Percentiles rank a stretch among this genome's conserved stretches.
phyloP scores from a whole-genome alignment of 1,139 yeast species.

The Yamadazyma trypodendri region DNA sequence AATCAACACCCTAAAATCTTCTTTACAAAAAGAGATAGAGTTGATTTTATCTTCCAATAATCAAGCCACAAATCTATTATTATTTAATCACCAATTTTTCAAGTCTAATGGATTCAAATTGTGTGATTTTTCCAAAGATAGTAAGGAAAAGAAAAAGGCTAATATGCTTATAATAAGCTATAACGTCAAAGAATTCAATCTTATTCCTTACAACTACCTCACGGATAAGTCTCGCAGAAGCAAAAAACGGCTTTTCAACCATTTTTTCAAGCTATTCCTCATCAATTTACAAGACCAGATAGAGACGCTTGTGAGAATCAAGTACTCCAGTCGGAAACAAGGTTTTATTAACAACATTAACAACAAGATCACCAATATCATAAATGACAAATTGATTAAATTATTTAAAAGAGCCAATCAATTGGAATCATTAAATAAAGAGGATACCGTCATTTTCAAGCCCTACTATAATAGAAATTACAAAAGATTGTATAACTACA shows the following conservation, averaged over 20 bases:
- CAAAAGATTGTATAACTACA: conserved; percentile 36
- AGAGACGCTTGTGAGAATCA: conserved; percentile 36
- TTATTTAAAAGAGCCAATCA: conserved; percentile 20
- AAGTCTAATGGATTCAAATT: conserved; percentile 30
- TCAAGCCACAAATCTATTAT: conserved; percentile 19
- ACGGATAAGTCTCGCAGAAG: conserved; percentile 27
- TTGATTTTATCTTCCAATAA: conserved; percentile 22
- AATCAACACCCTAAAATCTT: conserved; percentile 27
- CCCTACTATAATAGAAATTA: conserved; percentile 28
- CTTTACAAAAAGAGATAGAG: conserved; percentile 35
- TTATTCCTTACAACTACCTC: conserved; percentile 36
- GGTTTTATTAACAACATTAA: conserved; percentile 28
- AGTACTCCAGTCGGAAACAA: conserved; percentile 30
- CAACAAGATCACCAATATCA: conserved; percentile 27
- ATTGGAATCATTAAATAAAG: conserved; percentile 8
- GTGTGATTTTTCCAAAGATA: conserved; percentile 23
- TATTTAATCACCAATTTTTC: conserved; percentile 26
- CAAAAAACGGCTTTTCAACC: conserved; percentile 27
- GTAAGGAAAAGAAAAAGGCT: conserved; percentile 11
- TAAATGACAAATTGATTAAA: conserved; percentile 25
- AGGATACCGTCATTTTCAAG: conserved; percentile 29
- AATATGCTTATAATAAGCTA: conserved; percentile 25
- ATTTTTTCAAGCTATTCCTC: conserved; percentile 37
- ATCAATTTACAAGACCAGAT: conserved; percentile 41
- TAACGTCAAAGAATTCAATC: conserved; percentile 32